Conservation (phyloP, 768 basidiomycete species). For the Russula virescens region DNA sequence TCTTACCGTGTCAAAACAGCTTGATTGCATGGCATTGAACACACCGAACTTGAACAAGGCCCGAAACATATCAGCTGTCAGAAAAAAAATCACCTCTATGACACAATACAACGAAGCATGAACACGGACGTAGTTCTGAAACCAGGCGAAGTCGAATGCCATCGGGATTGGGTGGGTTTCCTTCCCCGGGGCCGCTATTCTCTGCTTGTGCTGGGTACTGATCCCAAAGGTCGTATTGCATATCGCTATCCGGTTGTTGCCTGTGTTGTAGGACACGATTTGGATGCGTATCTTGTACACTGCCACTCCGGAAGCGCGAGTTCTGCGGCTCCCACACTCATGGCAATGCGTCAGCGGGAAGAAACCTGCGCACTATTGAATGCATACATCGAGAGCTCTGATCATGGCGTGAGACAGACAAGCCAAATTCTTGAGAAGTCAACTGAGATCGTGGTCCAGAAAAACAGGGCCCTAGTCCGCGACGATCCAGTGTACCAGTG, state of each 20-base stretch:
- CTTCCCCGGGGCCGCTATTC: background rate
- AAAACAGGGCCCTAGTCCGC: background rate
- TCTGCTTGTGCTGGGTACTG: background rate
- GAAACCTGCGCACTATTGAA: background rate
- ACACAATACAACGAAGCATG: background rate
- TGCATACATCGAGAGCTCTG: conserved; percentile 1
- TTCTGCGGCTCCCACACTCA: background rate
- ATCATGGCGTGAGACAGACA: background rate
- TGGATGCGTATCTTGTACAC: background rate
- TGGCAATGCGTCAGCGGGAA: background rate
- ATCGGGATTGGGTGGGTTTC: conserved; percentile 28
- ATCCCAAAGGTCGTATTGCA: background rate
- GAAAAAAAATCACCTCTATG: background rate
- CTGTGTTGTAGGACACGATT: background rate
- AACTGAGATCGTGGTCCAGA: background rate
- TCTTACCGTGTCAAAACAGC: conserved; percentile 70
- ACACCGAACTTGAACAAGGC: conserved; percentile 80
- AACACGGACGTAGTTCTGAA: conserved; percentile 59
- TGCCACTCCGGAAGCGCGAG: background rate
- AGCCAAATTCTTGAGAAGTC: background rate
- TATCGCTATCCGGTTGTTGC: background rate
- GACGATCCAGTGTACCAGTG: background rate
- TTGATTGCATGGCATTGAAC: conserved; percentile 90
- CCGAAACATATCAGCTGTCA: conserved; percentile 72
- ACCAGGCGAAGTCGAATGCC: conserved; percentile 59